Evolutionary conservation across 148 eudicot species (phyloP).

Genomic region (Rheum nobile): DNA sequence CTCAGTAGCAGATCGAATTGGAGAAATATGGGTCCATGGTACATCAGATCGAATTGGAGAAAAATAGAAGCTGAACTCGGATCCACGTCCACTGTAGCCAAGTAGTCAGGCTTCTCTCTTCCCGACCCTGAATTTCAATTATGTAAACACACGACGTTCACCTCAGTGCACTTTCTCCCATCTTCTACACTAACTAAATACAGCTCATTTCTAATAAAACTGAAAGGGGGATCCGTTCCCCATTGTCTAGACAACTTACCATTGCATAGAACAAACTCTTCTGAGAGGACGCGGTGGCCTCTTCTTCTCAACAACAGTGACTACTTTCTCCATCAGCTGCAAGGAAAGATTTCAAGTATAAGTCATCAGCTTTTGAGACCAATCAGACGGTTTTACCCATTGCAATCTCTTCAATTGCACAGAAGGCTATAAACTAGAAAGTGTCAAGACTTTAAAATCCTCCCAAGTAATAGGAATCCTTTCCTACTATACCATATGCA

Average conservation of each 20-base stretch:
- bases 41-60: too few relatives aligned
- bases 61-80: too few relatives aligned
- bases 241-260: conserved; percentile 18
- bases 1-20: conserved; percentile 74
- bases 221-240: neutral
- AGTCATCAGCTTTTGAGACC: neutral
- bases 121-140: too few relatives aligned
- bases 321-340: conserved; percentile 72
- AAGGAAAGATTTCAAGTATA: conserved; percentile 4
- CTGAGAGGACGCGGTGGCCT: conserved; percentile 36
- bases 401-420: too few relatives aligned
- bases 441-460: too few relatives aligned
- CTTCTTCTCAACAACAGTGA: conserved; percentile 54
- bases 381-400: neutral
- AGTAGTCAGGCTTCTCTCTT: too few relatives aligned
- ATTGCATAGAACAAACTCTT: conserved; percentile 43
- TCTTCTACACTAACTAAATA: conserved; percentile 6
- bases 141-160: too few relatives aligned
- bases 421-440: too few relatives aligned
- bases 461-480: neutral
- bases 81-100: too few relatives aligned
- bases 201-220: neutral
- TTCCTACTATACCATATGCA: too few relatives aligned
- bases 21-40: conserved; percentile 92
- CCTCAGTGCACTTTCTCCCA: neutral